phyloP scores from a whole-genome alignment of 2,329 filamentous ascomycete species.

The Diaporthe capsici region DNA sequence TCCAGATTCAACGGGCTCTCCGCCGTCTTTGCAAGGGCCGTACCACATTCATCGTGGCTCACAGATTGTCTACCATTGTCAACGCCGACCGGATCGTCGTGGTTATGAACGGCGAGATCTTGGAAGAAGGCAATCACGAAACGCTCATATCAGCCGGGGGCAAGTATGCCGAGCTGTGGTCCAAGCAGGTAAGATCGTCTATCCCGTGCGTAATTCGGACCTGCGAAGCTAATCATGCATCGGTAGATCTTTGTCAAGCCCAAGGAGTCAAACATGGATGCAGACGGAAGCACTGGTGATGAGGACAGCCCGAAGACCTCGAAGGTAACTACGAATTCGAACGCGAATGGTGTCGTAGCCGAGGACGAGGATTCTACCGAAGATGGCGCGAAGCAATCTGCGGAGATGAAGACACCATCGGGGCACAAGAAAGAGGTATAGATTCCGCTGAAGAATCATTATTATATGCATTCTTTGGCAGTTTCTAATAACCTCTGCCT shows the following conservation, averaged over 20 bases:
- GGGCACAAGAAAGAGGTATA: constrained; percentile 66
- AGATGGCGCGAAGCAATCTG: constrained; percentile 44
- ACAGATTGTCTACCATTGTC: constrained; percentile 79
- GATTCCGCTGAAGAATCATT: constrained; percentile 53
- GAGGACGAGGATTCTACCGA: constrained; percentile 51
- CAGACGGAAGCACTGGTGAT: constrained; percentile 44
- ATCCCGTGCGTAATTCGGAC: not conserved
- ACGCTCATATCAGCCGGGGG: constrained; percentile 70
- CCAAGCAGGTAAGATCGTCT: constrained; percentile 62
- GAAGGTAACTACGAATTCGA: constrained; percentile 55
- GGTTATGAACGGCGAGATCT: constrained; percentile 71
- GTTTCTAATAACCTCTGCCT: constrained; percentile 57
- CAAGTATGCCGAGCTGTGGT: constrained; percentile 76
- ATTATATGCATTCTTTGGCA: constrained; percentile 55
- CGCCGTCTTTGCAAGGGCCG: constrained; percentile 70
- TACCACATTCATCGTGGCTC: constrained; percentile 78
- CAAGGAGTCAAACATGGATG: constrained; percentile 56
- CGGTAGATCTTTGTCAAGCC: constrained; percentile 61
- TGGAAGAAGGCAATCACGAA: constrained; percentile 74
- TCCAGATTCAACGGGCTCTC: constrained; percentile 75
- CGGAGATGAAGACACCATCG: constrained; percentile 51
- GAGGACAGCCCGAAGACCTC: constrained; percentile 48
- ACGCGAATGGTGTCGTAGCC: constrained; percentile 52
- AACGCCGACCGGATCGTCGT: constrained; percentile 78
- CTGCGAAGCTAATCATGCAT: not conserved